Conservation (phyloP, 202 grass and related monocot genomes). For the Panicum hallii region DNA sequence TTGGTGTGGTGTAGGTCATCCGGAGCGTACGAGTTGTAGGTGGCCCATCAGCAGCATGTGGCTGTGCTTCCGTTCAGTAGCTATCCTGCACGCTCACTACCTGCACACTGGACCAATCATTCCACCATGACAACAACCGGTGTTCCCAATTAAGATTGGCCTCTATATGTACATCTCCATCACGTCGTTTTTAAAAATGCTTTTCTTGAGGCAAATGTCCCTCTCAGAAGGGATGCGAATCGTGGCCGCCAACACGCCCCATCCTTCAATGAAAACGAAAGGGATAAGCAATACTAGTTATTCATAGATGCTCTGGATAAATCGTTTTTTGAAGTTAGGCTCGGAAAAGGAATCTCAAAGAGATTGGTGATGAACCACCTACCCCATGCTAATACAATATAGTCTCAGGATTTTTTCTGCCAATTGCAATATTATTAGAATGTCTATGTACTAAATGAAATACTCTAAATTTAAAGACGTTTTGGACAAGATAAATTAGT, state of each 20-base stretch:
- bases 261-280: background rate
- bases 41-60: slow-evolving; percentile 34
- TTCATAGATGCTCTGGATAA: background rate
- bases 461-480: background rate
- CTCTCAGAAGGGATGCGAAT: slow-evolving; percentile 25
- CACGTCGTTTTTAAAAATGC: background rate
- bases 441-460: background rate
- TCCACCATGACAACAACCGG: slow-evolving; percentile 25
- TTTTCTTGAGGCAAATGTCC: slow-evolving; percentile 13
- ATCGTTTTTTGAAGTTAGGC: background rate
- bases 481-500: background rate
- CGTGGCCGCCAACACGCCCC: background rate
- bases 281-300: background rate
- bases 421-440: background rate
- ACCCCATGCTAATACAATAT: background rate
- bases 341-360: background rate
- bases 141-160: slow-evolving; percentile 5
- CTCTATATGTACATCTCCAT: background rate
- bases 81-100: background rate
- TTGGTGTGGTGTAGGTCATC: slow-evolving; percentile 3
- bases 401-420: background rate
- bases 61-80: background rate
- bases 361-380: background rate
- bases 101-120: background rate
- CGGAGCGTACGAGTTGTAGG: background rate